Evolutionary conservation across 2,329 filamentous ascomycete species (phyloP).

Genomic region (Furcasterigmium furcatum): DNA sequence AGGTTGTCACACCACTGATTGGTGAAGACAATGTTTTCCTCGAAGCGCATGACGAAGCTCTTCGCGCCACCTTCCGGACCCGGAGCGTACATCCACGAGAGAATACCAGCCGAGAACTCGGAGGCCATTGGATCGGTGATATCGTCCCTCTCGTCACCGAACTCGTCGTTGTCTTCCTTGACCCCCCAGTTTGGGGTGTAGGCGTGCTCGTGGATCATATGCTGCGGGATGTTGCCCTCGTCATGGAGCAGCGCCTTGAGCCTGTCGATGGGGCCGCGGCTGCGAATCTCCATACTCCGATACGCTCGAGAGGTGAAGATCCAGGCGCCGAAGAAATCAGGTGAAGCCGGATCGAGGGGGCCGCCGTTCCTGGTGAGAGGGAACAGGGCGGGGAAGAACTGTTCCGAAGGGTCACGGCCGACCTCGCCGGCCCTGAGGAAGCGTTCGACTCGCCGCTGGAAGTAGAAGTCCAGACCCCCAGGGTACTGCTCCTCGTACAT

Average conservation of each 20-base stretch:
- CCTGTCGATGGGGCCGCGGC: neutral
- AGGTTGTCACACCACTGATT: conserved; percentile 9
- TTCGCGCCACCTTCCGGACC: conserved; percentile 1
- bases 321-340: conserved; percentile 6
- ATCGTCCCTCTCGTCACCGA: neutral
- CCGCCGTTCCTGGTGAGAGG: neutral
- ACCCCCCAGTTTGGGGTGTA: neutral
- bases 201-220: neutral
- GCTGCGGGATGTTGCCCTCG: neutral
- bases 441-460: conserved; percentile 4
- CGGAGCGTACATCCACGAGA: conserved; percentile 9
- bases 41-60: conserved; percentile 8
- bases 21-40: conserved; percentile 21
- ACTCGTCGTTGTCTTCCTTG: neutral
- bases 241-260: neutral
- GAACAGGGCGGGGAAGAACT: conserved; percentile 3
- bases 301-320: neutral
- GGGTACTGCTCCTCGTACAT: neutral
- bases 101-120: no score
- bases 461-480: conserved; percentile 2
- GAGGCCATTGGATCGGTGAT: neutral
- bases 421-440: conserved; percentile 5
- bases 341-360: conserved; percentile 1
- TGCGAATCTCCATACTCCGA: neutral
- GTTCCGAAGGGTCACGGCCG: neutral